Conservation (phyloP, 2,329 filamentous ascomycete genomes). For the Clarireedia sp. region DNA sequence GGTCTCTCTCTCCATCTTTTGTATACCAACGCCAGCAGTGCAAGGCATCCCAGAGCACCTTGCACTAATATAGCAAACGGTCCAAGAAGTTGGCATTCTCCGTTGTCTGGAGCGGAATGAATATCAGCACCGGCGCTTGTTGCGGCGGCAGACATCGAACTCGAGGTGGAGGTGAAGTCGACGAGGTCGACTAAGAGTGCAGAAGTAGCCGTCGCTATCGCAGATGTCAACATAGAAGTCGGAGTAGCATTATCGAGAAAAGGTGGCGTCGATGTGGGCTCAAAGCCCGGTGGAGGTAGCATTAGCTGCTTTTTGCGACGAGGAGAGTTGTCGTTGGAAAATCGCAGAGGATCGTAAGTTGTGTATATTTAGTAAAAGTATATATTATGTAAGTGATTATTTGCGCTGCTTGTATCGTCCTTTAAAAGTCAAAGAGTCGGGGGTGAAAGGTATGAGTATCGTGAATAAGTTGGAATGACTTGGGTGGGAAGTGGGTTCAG, state of each 20-base stretch:
- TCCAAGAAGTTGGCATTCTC: constrained; percentile 81
- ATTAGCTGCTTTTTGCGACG: constrained; percentile 15
- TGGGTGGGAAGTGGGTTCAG: background rate
- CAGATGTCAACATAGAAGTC: constrained; percentile 16
- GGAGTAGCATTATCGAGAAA: constrained; percentile 20
- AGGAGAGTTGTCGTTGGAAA: background rate
- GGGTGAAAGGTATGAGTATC: background rate
- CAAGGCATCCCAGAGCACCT: constrained; percentile 73
- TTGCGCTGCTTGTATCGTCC: background rate
- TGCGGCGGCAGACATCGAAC: constrained; percentile 11
- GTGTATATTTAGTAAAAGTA: background rate
- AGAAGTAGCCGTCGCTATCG: constrained; percentile 21
- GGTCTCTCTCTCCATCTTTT: constrained; percentile 91
- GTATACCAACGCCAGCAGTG: constrained; percentile 78
- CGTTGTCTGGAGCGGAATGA: constrained; percentile 36
- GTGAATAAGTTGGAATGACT: background rate
- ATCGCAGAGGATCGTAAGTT: background rate
- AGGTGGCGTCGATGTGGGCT: constrained; percentile 18
- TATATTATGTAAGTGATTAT: background rate
- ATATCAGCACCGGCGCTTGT: background rate
- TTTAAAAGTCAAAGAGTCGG: background rate
- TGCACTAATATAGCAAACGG: constrained; percentile 89
- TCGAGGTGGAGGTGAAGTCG: constrained; percentile 25
- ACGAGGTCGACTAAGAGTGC: constrained; percentile 28
- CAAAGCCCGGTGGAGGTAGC: constrained; percentile 26